Base-by-base conservation (phyloP, 1,284 basidiomycete genomes). In the Ceratobasidium sp. region DNA sequence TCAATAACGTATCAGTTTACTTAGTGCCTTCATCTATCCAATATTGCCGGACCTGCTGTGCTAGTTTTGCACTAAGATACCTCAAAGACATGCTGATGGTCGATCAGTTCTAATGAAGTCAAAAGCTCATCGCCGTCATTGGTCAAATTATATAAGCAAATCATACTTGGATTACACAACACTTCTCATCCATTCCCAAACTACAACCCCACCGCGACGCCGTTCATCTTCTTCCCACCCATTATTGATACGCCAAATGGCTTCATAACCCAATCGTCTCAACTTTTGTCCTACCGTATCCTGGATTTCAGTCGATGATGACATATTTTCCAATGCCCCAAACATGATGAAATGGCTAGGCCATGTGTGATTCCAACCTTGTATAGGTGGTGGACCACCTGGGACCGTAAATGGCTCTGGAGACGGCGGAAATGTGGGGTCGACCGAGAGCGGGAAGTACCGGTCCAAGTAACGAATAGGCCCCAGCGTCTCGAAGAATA, bases 301-400 rank as follows among this genome's bases (percentile, higher is more conserved):
- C 29, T 80, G 82, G 6, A 81, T 76, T 60, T 82, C 76, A 36
- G 33, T 5, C 33, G 33, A 36, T 11, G 33, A 36, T 36, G 33
- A 36, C 8, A 81, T 76, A 36, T 95, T 27, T 25, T 64, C 78
- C 53, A 96, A 78, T 6, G 82, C 81, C 1, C 90, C 90, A 75
- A 97, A 98, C 56, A 94, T 79, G 1, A 93, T 84, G 3, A 97
- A 75, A 76, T 92, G 86, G 56, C 82, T 83, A 0, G 93, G 93
- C 93, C 91, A 94, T 69, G 84, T 80, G 72, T 94, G 89, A 52
- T 71, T 74, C 89, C 87, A 89, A 1, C 75, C 69, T 64, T 70
- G 73, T 70, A 73, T 69, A 9, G 69, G 72, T 54, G 74, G 72
- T 2, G 76, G 72, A 3, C 75, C 73, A 0, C 85, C 83, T 19